Evolutionary conservation across 768 basidiomycete species (phyloP).

Genomic region (Tylopilus sp.): DNA sequence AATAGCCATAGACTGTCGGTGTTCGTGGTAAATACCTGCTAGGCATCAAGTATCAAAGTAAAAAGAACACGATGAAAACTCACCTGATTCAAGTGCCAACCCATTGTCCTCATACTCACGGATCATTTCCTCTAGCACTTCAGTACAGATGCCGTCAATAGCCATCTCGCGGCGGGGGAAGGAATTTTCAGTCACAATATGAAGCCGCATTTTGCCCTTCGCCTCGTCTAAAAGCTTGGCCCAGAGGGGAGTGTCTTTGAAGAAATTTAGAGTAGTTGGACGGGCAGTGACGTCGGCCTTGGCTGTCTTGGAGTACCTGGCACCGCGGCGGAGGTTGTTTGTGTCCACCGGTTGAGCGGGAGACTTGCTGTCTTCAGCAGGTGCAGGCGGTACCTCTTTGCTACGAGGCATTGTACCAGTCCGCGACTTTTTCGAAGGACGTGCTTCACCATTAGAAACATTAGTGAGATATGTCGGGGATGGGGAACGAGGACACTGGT

Average conservation of each 20-base stretch:
- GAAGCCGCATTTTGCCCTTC: background rate
- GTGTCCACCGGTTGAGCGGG: background rate
- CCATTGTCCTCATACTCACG: no score
- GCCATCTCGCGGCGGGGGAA: background rate
- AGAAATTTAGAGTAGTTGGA: no score
- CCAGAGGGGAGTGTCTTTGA: background rate
- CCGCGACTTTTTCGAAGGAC: background rate
- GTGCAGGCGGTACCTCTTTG: background rate
- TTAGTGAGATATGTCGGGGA: no score
- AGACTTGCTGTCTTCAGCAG: background rate
- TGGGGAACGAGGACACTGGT: no score
- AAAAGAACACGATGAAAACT: no score
- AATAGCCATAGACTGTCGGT: no score
- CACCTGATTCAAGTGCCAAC: no score
- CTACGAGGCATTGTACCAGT: background rate
- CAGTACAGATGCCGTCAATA: no score
- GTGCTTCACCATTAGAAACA: no score
- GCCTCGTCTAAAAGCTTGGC: background rate
- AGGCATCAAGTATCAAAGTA: no score
- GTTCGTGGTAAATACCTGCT: no score
- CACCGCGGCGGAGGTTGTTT: background rate
- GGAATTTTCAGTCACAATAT: background rate
- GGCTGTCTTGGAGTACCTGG: background rate
- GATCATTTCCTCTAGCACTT: no score
- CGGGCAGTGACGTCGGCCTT: background rate